Evolutionary conservation across 768 basidiomycete species (phyloP), one percentile per base, ranked within the genome.

Genomic region (Guyanaporus albipodus): DNA sequence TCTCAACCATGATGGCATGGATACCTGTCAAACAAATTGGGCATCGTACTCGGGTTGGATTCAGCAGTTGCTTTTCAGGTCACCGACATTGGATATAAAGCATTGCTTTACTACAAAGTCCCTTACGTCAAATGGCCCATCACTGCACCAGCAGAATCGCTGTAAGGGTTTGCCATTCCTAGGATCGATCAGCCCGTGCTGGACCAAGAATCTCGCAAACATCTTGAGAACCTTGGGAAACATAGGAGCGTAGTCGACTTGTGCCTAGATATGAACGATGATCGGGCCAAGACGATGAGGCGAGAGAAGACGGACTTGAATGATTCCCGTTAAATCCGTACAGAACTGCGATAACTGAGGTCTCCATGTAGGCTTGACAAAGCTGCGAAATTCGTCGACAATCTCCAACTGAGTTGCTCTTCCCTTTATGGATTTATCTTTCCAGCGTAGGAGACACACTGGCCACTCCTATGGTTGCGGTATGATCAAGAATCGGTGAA

Each of bases 31-130:
- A 55, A 44, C 38, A 48, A 54, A n/a, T n/a, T n/a, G n/a, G 18
- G 15, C 21, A 52, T 45, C 27, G 59, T 43, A 45, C 43, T 24
- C 7, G 22, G n/a, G n/a, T 11, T 31, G 31, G 23, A 45, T 44
- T 49, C 19, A 40, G 46, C 41, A 24, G 9, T 38, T 36, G 36
- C n/a, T 31, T 28, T 39, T 46, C 45, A 27, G 26, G 46, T 54
- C 46, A 70, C 73, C 53, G 45, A 84, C 85, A 64, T 82, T 79
- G 38, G 89, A 91, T 57, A 92, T 88, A 64, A 90, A 91, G 61
- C 85, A 91, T 64, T 92, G 90, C 64, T 92, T 93, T 39, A 88
- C 81, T 46, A 91, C 79, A 56, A 92, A 91, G 67, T 92, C 86
- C 51, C 86, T 76, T 39, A 92, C 65, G 63, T 91, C 89, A 56